Percentiles rank a stretch among this genome's conserved stretches.
These are phyloP conservation scores for Thelonectria blattea DNA, from an alignment of 2,329 filamentous ascomycete species.

Conservation along the genomic window DNA sequence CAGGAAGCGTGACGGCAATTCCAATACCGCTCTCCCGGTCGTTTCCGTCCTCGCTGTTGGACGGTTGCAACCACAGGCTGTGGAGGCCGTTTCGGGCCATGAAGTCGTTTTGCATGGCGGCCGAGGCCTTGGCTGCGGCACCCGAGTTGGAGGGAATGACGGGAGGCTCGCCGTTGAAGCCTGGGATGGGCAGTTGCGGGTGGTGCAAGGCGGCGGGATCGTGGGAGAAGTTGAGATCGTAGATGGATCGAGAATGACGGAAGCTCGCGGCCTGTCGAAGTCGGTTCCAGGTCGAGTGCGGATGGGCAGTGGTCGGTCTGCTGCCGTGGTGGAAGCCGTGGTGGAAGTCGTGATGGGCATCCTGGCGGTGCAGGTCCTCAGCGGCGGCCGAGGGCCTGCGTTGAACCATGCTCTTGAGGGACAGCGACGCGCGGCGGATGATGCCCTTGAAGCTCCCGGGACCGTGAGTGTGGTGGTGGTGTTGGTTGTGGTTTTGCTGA, in stretches of 20 bases:
- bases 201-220: conserved; percentile 32
- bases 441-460: conserved; percentile 54
- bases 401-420: conserved; percentile 59
- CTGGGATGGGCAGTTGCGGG: conserved; percentile 52
- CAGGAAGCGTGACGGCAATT: conserved; percentile 58
- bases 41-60: conserved; percentile 53
- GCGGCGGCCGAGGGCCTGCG: conserved; percentile 52
- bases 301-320: conserved; percentile 54
- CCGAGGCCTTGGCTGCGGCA: conserved; percentile 66
- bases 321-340: conserved; percentile 26
- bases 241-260: conserved; percentile 54
- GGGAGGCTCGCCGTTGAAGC: conserved; percentile 60
- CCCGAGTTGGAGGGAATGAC: conserved; percentile 66
- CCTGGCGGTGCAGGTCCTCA: conserved; percentile 39
- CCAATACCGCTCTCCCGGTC: conserved; percentile 70
- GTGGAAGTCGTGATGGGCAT: conserved; percentile 23
- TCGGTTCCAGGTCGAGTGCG: conserved; percentile 54
- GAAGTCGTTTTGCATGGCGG: conserved; percentile 63
- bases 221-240: conserved; percentile 47
- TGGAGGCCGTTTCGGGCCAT: conserved; percentile 45
- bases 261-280: conserved; percentile 59
- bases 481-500: conserved; percentile 34
- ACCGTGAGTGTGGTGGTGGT: conserved; percentile 31
- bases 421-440: conserved; percentile 62
- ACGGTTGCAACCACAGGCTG: conserved; percentile 51